phyloP scores from a whole-genome alignment of 108 stramenopile species.

The Mayamaea pseudoterrestris region DNA sequence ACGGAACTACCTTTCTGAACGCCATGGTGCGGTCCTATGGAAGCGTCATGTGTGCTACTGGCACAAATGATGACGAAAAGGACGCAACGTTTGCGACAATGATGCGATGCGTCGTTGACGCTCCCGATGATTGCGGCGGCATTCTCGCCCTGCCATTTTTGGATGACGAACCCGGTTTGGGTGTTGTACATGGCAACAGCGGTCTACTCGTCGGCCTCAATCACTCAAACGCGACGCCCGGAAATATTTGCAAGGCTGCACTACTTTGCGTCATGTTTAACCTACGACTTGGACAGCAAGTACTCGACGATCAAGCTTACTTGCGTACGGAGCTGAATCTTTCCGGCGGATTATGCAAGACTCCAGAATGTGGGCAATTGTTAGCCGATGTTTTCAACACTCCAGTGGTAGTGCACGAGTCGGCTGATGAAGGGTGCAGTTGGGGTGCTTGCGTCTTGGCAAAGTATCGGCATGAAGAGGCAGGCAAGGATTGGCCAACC shows the following conservation, averaged over 20 bases:
- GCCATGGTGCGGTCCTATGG: conserved; percentile 21
- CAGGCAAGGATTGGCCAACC: too few relatives aligned
- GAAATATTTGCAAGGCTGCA: conserved; percentile 30
- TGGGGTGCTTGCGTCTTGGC: conserved; percentile 39
- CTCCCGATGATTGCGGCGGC: conserved; percentile 34
- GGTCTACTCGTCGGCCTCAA: conserved; percentile 31
- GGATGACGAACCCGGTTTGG: conserved; percentile 37
- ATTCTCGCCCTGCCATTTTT: conserved; percentile 36
- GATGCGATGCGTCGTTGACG: conserved; percentile 19
- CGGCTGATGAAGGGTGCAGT: conserved; percentile 31
- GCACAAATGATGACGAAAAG: neutral
- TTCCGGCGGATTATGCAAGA: conserved; percentile 29
- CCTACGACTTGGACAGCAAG: conserved; percentile 20
- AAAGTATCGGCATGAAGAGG: conserved; percentile 11
- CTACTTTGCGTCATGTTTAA: conserved; percentile 34
- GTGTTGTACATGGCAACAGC: conserved; percentile 13
- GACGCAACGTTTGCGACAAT: conserved; percentile 15
- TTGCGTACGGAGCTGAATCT: conserved; percentile 17
- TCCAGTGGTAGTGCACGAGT: conserved; percentile 17
- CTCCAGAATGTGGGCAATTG: conserved; percentile 37
- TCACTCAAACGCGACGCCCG: conserved; percentile 12
- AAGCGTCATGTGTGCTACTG: too few relatives aligned
- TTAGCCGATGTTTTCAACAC: conserved; percentile 31
- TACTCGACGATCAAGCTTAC: conserved; percentile 8
- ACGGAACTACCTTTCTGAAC: conserved; percentile 38